These are phyloP conservation scores for Globisporangium heterothallicum DNA, from an alignment of 352 stramenopile genomes.

Conservation along the genomic window DNA sequence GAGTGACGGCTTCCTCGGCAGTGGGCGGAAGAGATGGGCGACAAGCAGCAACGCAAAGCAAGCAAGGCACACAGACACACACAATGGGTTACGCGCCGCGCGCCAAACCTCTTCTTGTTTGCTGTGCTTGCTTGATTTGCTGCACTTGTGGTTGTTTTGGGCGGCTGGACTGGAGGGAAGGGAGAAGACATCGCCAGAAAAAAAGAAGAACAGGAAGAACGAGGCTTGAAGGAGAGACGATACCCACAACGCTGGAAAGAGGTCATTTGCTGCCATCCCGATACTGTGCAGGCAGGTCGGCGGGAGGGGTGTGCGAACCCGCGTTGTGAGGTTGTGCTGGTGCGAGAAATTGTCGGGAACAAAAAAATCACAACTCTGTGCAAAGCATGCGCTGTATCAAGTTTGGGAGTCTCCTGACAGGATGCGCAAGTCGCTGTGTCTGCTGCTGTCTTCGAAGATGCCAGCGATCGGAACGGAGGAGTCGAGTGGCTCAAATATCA, in stretches of 20 bases:
- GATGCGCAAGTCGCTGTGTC: too few species aligned
- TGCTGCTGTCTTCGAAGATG: too few species aligned
- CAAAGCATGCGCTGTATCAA: background rate
- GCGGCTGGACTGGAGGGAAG: background rate
- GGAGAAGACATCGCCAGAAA: background rate
- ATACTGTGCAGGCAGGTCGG: background rate
- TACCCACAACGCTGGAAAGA: background rate
- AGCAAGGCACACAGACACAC: background rate
- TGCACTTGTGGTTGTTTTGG: background rate
- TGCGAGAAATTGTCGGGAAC: slow-evolving; percentile 9
- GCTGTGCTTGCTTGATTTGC: background rate
- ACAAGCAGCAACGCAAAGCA: background rate
- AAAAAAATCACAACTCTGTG: background rate
- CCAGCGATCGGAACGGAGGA: too few species aligned
- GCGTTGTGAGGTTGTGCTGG: background rate
- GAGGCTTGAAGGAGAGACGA: background rate
- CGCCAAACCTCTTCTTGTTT: background rate
- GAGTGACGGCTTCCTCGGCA: too few species aligned
- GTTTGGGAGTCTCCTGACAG: background rate
- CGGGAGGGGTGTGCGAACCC: background rate
- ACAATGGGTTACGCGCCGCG: background rate
- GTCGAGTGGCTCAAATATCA: too few species aligned
- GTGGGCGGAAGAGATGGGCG: background rate
- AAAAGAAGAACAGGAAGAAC: background rate
- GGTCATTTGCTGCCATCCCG: background rate